Evolutionary conservation across 2,329 filamentous ascomycete genomes (phyloP), one percentile per base, ranked within the genome.

Genomic region (Geosmithia putterillii): DNA sequence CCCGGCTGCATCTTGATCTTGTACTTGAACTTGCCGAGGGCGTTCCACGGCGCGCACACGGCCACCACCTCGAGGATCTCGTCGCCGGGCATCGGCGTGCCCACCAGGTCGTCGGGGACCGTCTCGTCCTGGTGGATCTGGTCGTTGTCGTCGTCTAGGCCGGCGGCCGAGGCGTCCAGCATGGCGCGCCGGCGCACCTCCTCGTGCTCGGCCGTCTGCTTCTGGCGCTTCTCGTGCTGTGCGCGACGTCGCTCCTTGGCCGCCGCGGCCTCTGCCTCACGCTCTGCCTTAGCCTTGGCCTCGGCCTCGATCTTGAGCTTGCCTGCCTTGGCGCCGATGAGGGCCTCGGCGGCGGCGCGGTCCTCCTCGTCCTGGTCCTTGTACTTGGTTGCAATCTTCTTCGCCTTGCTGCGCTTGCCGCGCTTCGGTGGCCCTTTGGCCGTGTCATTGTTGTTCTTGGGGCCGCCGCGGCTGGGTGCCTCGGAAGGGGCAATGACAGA

Each of bases 361-460:
- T 98, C 92, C 61, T 95, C 90, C 44, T 95, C 88, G 53, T 96
- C 90, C 69, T 96, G 92, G 52, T 94, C 70, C 39, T 84, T 90
- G 64, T 98, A 98, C 59, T 95, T 95, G 46, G 77, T 69, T 3
- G 86, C 86, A 2, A 86, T 80, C 60, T 92, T 94, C 68, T 94
- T 95, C 38, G 81, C 80, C 58, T 94, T 95, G 46, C 74, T 74
- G 45, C 77, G 79, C 59, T 94, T 87, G 23, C 88, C 87, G 45
- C 89, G 80, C 57, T 79, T 83, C 25, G 61, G 54, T 0, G 54
- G 49, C 7, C 23, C 23, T 10, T 25, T 25, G 1, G 42, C 52
- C 55, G 70, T 76, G 59, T 69, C 71, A 56, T 46, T 28, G 45
- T 41, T 41, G 43, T 46, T 15, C 42, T 46, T 14, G 41, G 41